Evolutionary conservation across 257 asterid genomes (phyloP), one percentile per base, ranked within the genome.

Genomic region (Dorcoceras hygrometricum): DNA sequence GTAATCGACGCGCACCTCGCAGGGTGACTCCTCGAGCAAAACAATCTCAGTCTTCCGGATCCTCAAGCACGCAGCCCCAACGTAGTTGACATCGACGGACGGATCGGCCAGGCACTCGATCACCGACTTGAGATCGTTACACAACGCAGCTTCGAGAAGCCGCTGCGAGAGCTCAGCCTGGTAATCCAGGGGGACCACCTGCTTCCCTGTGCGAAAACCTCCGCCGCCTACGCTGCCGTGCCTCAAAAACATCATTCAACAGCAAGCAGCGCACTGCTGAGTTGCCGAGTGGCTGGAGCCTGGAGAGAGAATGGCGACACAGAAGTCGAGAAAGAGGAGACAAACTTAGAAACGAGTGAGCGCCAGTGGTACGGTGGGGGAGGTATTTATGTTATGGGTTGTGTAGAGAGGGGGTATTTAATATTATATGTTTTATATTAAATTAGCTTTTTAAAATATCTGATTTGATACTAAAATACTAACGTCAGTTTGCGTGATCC

Each of bases 151-250:
- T 66, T 87, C 86, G 8, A 90, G 75, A 68, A 90, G 91, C 4
- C 91, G 83, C 70, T 76, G 88, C 24, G 95, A 90, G 53, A 77
- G 87, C 75, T 90, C 91, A 4, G 79, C 91, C 66, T 86, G 90
- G 67, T 84, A 81, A 81, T 86, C 79, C 14, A 90, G 80, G n/a
- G 97, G 97, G 62, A 85, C 84, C 10, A 90, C 86, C 68, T 90
- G 95, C 56, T 74, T 85, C 58, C 83, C 91, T 22, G 85, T 80
- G 1, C 80, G 83, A 65, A 81, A 87, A 8, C 87, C 66, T 14
- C 59, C 65, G 4, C 57, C 63, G 31, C 64, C 64, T 19, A 72
- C 87, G 53, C 74, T 78, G 60, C 80, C 75, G 67, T 84, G 85
- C 27, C 88, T 68, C 50, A 82, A 80, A 28, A 82, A 79, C 73